Base-by-base conservation (phyloP, 352 stramenopile species). In the Phytophthora sp. region DNA sequence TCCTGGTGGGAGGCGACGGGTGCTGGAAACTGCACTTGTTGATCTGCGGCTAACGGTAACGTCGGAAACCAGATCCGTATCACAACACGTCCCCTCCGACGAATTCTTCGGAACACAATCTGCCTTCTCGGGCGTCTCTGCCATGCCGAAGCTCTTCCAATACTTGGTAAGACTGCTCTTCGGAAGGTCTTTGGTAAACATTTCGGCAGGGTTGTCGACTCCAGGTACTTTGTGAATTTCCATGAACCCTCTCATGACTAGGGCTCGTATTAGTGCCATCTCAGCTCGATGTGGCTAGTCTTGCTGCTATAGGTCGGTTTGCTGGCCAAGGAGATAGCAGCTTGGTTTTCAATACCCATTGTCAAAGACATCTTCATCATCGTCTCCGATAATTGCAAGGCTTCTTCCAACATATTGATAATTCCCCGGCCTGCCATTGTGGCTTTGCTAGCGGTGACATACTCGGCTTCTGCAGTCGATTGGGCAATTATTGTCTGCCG, bases 391-490 rank as follows among this genome's bases (percentile, higher is more conserved):
- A 2, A 11, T 0, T 35, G 55, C 18, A 71, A n/a, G 6, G 56
- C 42, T 31, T 66, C 57, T 20, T 63, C 44, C 11, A 69, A 33
- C 41, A 61, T 69, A 49, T 57, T 69, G 1, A 47, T 26, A 6
- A 63, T 56, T 8, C 50, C 51, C 27, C 42, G 27, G 0, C 39
- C 45, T 57, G 63, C 57, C 42, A 63, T 68, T 11, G 45, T 45
- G 8, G 58, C 49, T 42, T 73, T 44, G 13, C 30, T 55, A 24
- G 39, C 35, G 3, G 38, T 39, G 3, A 58, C n/a, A 35, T 69
- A 68, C 23, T 73, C 57, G 2, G 65, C 47, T 51, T 71, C 63
- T 1, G 54, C 51, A 1, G 63, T 71, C 0, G 38, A 71, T 29
- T 57, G 36, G 0, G 63, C 58, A 18, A 50, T 49, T 7, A 69